phyloP scores from a whole-genome alignment of 257 asterid species.

The Capsicum pubescens region DNA sequence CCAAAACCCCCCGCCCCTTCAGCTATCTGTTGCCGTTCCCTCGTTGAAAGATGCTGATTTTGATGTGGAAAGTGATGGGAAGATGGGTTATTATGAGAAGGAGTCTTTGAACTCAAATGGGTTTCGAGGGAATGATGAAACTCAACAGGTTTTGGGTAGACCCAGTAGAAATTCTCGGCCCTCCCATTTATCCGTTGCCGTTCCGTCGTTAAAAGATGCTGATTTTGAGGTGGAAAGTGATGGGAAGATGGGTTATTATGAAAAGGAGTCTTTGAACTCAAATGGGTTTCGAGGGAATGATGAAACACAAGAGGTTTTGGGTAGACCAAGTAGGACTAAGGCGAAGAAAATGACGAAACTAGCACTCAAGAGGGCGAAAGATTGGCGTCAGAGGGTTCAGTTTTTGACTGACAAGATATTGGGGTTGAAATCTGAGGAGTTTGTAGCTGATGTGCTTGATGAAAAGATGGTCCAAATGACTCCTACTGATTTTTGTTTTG shows the following conservation, averaged over 20 bases:
- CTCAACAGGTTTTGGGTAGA: conserved; percentile 58
- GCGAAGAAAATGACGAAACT: conserved; percentile 89
- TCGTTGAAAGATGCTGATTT: conserved; percentile 26
- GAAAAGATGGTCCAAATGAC: conserved; percentile 95
- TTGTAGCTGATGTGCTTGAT: conserved; percentile 94
- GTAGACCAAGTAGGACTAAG: conserved; percentile 63
- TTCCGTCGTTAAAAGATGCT: conserved; percentile 24
- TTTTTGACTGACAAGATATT: conserved; percentile 74
- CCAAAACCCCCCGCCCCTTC: conserved; percentile 30
- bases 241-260: neutral
- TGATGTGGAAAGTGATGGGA: conserved; percentile 29
- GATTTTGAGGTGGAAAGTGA: conserved; percentile 33
- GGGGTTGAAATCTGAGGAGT: conserved; percentile 70
- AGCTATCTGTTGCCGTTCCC: conserved; percentile 33
- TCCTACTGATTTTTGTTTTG: conserved; percentile 87
- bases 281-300: conserved; percentile 27
- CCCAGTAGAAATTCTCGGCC: conserved; percentile 48
- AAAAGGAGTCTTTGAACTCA: conserved; percentile 22
- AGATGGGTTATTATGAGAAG: neutral
- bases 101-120: conserved; percentile 17
- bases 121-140: conserved; percentile 35
- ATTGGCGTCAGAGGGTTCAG: conserved; percentile 87
- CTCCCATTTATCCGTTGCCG: conserved; percentile 33
- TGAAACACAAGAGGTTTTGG: conserved; percentile 55
- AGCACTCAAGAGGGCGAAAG: conserved; percentile 92